phyloP scores from a whole-genome alignment of 2,329 filamentous ascomycete genomes.

The Verticillium isaacii region DNA sequence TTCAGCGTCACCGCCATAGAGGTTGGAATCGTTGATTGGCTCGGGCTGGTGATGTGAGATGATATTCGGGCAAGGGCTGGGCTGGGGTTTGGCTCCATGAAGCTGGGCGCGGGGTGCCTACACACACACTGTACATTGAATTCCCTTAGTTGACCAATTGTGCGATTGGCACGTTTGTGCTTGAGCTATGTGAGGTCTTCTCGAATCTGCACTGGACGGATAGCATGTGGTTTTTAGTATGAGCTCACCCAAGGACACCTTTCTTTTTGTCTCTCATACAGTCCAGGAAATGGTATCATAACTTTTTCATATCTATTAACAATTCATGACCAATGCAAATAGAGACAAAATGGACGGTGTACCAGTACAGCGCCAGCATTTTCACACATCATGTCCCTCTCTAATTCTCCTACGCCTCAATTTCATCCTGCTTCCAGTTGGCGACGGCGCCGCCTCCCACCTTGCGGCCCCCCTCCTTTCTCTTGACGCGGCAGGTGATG shows the following conservation, averaged over 20 bases:
- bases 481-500: slow-evolving; percentile 88
- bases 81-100: neutral
- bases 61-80: neutral
- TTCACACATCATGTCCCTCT: no score
- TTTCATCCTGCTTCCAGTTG: slow-evolving; percentile 63
- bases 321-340: neutral
- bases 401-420: slow-evolving; percentile 47
- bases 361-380: neutral
- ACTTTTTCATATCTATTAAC: neutral
- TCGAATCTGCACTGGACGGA: neutral
- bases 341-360: neutral
- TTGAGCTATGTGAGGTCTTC: neutral
- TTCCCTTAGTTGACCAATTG: neutral
- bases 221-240: no score
- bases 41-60: neutral
- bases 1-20: neutral
- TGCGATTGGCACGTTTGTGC: neutral
- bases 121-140: neutral
- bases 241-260: no score
- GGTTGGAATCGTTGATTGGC: neutral
- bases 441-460: slow-evolving; percentile 42
- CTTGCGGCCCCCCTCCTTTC: slow-evolving; percentile 67
- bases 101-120: neutral
- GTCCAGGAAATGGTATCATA: neutral
- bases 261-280: neutral